Evolutionary conservation across 2,329 filamentous ascomycete species (phyloP).

Genomic region (Colletotrichum acutatum): DNA sequence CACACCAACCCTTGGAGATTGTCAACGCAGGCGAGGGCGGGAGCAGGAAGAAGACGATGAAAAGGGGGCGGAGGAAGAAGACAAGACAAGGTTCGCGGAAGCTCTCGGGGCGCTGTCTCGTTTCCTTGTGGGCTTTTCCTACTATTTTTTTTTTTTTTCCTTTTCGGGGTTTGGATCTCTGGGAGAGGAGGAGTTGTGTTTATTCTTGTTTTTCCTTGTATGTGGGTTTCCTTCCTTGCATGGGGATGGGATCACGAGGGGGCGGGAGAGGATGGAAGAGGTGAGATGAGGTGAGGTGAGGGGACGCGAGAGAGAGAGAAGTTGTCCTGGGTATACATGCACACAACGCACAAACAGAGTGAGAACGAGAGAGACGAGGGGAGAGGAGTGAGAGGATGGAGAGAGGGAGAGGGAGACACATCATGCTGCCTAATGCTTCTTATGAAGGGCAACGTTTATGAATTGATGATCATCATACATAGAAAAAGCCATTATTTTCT

Average conservation of each 20-base stretch:
- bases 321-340: conserved; percentile 10
- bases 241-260: conserved; percentile 21
- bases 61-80: neutral
- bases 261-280: neutral
- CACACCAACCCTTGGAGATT: neutral
- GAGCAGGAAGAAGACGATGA: neutral
- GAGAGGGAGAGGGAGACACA: conserved; percentile 5
- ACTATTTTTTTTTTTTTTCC: too few relatives aligned
- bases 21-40: neutral
- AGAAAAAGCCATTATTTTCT: conserved; percentile 25
- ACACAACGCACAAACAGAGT: neutral
- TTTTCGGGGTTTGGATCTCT: neutral
- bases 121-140: neutral
- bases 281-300: neutral
- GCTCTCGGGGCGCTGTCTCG: neutral
- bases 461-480: conserved; percentile 35
- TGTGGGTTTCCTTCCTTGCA: conserved; percentile 2
- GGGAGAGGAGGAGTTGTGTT: neutral
- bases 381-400: too few relatives aligned
- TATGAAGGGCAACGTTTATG: conserved; percentile 33
- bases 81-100: neutral
- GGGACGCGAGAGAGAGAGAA: neutral
- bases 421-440: conserved; percentile 32
- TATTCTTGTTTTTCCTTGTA: neutral
- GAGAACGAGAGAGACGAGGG: too few relatives aligned